Percentiles rank a stretch among this genome's conserved stretches.
Conservation (phyloP, 2,329 filamentous ascomycete genomes). For the Plenodomus lindquistii region DNA sequence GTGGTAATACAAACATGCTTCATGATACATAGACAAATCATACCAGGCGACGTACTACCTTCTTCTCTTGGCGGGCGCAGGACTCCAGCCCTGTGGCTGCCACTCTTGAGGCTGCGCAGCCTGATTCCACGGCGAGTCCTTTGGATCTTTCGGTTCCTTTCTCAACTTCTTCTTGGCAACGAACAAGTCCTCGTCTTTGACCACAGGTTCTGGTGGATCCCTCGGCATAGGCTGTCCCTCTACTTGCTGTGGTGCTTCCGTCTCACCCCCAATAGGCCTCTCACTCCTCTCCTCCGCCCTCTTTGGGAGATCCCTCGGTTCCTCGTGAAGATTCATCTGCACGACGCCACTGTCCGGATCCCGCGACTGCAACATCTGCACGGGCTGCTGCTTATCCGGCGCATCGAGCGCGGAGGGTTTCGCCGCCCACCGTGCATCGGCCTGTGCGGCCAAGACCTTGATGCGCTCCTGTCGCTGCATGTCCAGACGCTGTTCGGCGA, state of each 20-base stretch:
- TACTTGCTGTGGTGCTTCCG: constrained; percentile 7
- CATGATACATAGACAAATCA: neutral
- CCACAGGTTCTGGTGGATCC: constrained; percentile 21
- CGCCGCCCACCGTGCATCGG: constrained; percentile 64
- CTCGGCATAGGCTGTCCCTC: constrained; percentile 7
- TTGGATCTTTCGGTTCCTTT: constrained; percentile 39
- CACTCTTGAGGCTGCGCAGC: constrained; percentile 48
- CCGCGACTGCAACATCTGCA: constrained; percentile 50
- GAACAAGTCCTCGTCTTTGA: constrained; percentile 18
- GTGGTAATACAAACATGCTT: neutral
- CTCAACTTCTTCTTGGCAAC: constrained; percentile 21
- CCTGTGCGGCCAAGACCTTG: constrained; percentile 61
- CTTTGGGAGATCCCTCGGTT: constrained; percentile 29
- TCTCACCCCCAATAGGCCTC: no score
- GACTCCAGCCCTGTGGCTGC: constrained; percentile 54
- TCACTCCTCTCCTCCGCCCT: no score
- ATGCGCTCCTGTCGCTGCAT: constrained; percentile 60
- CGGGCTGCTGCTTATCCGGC: constrained; percentile 54
- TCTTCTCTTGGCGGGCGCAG: constrained; percentile 43
- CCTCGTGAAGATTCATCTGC: constrained; percentile 38
- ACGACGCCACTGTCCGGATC: constrained; percentile 47
- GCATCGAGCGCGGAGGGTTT: constrained; percentile 63
- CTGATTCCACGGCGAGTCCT: constrained; percentile 48
- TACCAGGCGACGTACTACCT: constrained; percentile 2
- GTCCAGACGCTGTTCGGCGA: constrained; percentile 64